Evolutionary conservation across 305 asterid genomes (phyloP), one percentile per base, ranked within the genome.

Genomic region (Fraxinus greggii): DNA sequence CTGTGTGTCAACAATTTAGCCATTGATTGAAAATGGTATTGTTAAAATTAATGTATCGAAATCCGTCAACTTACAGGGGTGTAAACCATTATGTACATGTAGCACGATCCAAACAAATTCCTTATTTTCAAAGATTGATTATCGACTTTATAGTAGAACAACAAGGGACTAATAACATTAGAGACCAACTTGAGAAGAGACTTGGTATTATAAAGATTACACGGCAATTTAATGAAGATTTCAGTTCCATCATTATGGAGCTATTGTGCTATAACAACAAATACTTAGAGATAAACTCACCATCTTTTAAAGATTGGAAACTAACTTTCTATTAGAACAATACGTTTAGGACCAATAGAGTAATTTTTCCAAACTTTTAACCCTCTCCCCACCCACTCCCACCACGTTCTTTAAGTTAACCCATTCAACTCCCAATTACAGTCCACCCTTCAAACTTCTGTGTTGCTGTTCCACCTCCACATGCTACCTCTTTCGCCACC

Each of bases 401-500:
- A 5, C 26, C 76, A 28, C 38, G 74, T 67, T 67, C 74, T 67
- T 32, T 13, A 24, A 32, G 12, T 59, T 67, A 24, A 12, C 33
- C 21, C 74, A 28, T 28, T 67, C 74, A 26, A 67, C 38, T 28
- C 83, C 61, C 56, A 51, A 48, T 54, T 3, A 1, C 59, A 56
- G 10, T 45, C 33, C 35, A 32, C 2, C 82, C 4, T 75, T 54
- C 72, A 4, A 67, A 28, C 35, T 29, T 26, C 74, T 12, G 8
- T 26, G 21, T 77, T 13, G 63, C 78, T 4, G 81, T 45, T 78
- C 72, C 72, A 19, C 83, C 84, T 65, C 83, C 84, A 35, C 38
- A 70, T 72, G 86, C 80, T 82, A 65, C 85, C 72, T 28, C 75
- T 42, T 29, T 70, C 75, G 40, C 81, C 78, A 35, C 59, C 51